phyloP scores from a whole-genome alignment of 1,139 yeast species.

The Pichia sp. region DNA sequence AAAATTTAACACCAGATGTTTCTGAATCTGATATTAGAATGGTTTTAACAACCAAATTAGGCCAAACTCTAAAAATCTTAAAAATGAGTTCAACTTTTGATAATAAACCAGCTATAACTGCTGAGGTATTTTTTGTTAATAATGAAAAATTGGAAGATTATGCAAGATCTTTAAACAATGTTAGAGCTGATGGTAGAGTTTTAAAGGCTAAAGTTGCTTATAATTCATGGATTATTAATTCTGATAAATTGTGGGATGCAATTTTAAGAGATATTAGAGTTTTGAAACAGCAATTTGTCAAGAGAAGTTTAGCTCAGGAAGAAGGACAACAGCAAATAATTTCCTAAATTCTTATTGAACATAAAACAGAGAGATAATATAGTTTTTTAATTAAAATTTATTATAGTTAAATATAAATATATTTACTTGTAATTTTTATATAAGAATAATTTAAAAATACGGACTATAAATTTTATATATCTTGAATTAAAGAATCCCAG shows the following conservation, averaged over 20 bases:
- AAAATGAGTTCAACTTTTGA: slow-evolving; percentile 6
- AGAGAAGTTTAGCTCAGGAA: neutral
- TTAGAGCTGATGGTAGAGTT: slow-evolving; percentile 20
- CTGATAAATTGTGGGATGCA: slow-evolving; percentile 14
- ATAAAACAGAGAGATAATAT: no score
- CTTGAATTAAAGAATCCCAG: slow-evolving; percentile 18
- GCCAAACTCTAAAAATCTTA: slow-evolving; percentile 9
- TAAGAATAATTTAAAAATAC: no score
- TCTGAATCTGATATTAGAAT: slow-evolving; percentile 18
- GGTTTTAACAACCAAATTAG: slow-evolving; percentile 7
- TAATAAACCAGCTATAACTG: slow-evolving; percentile 15
- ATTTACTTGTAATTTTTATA: no score
- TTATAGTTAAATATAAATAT: no score
- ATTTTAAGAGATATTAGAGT: slow-evolving; percentile 14
- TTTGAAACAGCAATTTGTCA: slow-evolving; percentile 3
- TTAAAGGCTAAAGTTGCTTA: slow-evolving; percentile 15
- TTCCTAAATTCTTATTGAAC: neutral
- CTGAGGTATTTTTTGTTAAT: slow-evolving; percentile 22
- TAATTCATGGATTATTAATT: slow-evolving; percentile 14
- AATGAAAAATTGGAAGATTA: slow-evolving; percentile 16
- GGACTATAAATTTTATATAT: neutral
- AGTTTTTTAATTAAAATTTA: no score
- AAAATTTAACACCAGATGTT: slow-evolving; percentile 19
- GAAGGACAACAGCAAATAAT: neutral
- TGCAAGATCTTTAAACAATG: slow-evolving; percentile 13